Base-by-base conservation (phyloP, 2,329 filamentous ascomycete genomes). In the Apiospora arundinis region DNA sequence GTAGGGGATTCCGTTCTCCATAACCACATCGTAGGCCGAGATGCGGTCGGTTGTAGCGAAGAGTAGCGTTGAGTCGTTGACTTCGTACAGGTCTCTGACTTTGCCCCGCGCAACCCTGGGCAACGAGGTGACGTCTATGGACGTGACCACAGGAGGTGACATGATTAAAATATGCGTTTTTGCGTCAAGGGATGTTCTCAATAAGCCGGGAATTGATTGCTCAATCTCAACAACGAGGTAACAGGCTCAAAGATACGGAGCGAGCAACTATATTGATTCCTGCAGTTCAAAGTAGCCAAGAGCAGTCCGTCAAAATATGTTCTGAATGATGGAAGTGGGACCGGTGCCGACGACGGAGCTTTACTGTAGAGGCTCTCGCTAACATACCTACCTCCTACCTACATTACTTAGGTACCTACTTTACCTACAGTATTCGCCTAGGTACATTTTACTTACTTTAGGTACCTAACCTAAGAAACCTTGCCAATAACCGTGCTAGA, bases 11-110 rank as follows among this genome's bases (percentile, higher is more conserved):
- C 85, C 85, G 77, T 96, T 98, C 77, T 68, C 69, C 87, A 97
- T 91, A 76, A 97, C 90, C 76, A 97, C 94, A 87, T 98, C 95
- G 86, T 95, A 98, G 70, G 96, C 96, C 32, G 94, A 97, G 81
- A 98, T 96, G 75, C 96, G 92, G 84, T 98, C 95, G 18, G 93
- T 93, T 32, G 93, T 92, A 70, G 95, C 91, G 80, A 97, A 95
- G 71, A 97, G 91, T 5, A 97, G 89, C 2, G 90, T 92, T 52
- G 90, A 84, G 79, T 93, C 90, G 23, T 45, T 23, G 70, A 97
- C 84, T 73, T 89, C 86, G 81, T 94, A 97, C 48, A 97, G 88
- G 78, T 97, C 93, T 25, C 72, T 60, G 37, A 70, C 68, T n/a
- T 70, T 70, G 52, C 68, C 68, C 68, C 28, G n/a, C 49, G 68